Percentiles rank a stretch among this genome's conserved stretches.
Conservation (phyloP, 441 rosid genomes). For the Sinapis alba region DNA sequence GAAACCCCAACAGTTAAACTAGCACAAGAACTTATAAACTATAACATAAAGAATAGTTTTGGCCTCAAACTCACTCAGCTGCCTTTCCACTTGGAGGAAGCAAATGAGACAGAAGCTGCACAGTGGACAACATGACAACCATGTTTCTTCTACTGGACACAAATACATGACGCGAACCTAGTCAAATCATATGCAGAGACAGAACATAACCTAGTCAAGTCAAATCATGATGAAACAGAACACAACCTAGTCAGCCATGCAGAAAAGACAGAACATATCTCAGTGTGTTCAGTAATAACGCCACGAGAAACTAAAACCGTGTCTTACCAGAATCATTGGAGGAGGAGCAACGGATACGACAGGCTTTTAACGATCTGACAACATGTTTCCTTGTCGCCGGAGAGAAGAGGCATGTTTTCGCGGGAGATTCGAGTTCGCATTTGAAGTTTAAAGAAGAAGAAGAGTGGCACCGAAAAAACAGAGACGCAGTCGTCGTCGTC, state of each 20-base stretch:
- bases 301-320: neutral
- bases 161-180: slow-evolving; percentile 37
- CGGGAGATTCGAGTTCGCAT: slow-evolving; percentile 46
- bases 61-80: slow-evolving; percentile 49
- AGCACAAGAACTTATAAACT: neutral
- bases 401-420: slow-evolving; percentile 39
- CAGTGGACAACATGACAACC: slow-evolving; percentile 43
- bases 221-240: neutral
- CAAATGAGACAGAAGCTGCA: slow-evolving; percentile 51
- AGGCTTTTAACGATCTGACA: slow-evolving; percentile 26
- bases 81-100: slow-evolving; percentile 48
- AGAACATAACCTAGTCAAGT: neutral
- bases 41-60: neutral
- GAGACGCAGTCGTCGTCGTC: slow-evolving; percentile 25
- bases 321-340: slow-evolving; percentile 35
- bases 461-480: slow-evolving; percentile 22
- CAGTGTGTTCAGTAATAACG: no score
- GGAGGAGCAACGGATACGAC: slow-evolving; percentile 24
- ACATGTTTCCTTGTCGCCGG: slow-evolving; percentile 32
- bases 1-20: slow-evolving; percentile 32
- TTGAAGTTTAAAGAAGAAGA: slow-evolving; percentile 28
- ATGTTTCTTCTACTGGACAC: slow-evolving; percentile 49
- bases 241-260: neutral
- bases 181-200: neutral
- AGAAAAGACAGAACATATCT: neutral